phyloP scores from a whole-genome alignment of 1,284 basidiomycete species.

The Ceratobasidium theobromae region DNA sequence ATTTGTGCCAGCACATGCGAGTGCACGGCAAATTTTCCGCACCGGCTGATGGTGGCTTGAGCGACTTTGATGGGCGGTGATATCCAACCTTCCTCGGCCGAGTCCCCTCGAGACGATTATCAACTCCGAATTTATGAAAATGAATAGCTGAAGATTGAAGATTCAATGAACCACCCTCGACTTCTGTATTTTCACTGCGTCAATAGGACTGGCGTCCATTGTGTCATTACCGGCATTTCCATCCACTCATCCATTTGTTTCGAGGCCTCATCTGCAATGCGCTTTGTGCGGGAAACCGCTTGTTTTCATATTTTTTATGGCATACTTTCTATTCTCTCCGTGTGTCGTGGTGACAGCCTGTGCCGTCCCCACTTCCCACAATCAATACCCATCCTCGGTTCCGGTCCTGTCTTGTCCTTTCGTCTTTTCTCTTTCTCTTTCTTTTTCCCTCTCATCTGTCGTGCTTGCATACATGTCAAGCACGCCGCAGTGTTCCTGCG shows the following conservation, averaged over 20 bases:
- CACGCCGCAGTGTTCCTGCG: background rate
- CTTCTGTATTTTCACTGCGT: constrained; percentile 10
- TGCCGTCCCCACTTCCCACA: constrained; percentile 21
- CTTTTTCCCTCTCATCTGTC: background rate
- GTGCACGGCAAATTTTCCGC: constrained; percentile 50
- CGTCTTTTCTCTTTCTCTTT: constrained; percentile 1
- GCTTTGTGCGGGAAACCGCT: constrained; percentile 30
- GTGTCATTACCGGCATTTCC: constrained; percentile 31
- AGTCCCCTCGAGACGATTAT: background rate
- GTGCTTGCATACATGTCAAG: constrained; percentile 26
- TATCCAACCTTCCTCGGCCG: background rate
- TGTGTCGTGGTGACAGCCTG: constrained; percentile 23
- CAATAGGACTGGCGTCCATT: constrained; percentile 32
- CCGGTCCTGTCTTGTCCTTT: background rate
- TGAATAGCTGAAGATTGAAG: constrained; percentile 20
- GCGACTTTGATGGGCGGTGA: constrained; percentile 8
- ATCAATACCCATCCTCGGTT: constrained; percentile 21
- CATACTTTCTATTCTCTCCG: constrained; percentile 26
- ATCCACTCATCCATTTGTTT: constrained; percentile 29
- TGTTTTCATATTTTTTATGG: constrained; percentile 33
- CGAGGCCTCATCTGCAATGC: constrained; percentile 16
- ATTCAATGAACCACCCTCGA: background rate
- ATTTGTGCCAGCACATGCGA: constrained; percentile 71
- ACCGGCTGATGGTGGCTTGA: constrained; percentile 22
- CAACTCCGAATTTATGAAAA: constrained; percentile 15